Evolutionary conservation across 345 rosid genomes (phyloP).

Genomic region (Trapa bicornis): DNA sequence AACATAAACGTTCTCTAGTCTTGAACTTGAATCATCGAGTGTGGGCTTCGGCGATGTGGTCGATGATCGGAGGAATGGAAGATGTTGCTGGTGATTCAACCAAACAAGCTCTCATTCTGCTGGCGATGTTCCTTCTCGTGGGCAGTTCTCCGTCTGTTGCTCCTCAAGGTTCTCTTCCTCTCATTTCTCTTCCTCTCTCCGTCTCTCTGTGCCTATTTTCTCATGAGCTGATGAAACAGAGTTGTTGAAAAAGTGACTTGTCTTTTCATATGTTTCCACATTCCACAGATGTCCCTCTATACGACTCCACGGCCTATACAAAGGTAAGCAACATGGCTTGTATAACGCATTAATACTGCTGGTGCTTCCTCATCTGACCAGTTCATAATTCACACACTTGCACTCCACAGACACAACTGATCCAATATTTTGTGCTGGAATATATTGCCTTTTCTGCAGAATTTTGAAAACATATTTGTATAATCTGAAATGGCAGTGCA

Average conservation of each 20-base stretch:
- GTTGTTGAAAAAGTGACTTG: neutral
- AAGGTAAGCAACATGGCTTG: constrained; percentile 29
- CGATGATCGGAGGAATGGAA: neutral
- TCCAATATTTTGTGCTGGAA: no score
- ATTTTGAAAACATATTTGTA: neutral
- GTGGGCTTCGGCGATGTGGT: neutral
- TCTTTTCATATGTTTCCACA: constrained; percentile 11
- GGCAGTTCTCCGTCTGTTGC: constrained; percentile 17
- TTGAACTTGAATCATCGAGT: neutral
- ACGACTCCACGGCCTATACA: constrained; percentile 59
- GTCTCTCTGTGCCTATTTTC: neutral
- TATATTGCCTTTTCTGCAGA: neutral
- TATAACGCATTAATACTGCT: neutral
- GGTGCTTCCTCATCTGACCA: neutral
- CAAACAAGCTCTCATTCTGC: neutral
- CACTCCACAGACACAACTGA: no score
- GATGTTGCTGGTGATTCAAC: neutral
- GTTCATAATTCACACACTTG: neutral
- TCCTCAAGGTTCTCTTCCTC: constrained; percentile 25
- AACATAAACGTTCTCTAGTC: neutral
- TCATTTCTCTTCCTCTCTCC: constrained; percentile 1
- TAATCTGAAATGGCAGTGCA: constrained; percentile 41
- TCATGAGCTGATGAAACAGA: neutral
- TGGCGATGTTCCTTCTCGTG: constrained; percentile 19
- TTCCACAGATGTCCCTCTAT: constrained; percentile 40